A percentile compares a stretch with the other conserved stretches of the same genome.
These are phyloP conservation scores for Plasmodium adleri DNA, from an alignment of 169 alveolate species.

Conservation along the genomic window DNA sequence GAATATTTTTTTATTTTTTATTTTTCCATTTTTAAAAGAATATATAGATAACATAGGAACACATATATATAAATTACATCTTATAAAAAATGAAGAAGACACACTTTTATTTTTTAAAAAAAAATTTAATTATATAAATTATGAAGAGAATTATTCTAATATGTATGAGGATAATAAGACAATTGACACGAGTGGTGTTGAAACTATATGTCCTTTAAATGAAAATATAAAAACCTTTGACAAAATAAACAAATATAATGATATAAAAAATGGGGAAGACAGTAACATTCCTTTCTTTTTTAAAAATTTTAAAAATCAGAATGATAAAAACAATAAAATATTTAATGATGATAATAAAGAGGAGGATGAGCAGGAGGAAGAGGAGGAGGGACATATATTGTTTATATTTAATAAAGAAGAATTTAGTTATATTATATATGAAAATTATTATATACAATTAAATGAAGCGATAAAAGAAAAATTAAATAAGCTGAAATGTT, in stretches of 20 bases:
- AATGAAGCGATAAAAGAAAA: neutral
- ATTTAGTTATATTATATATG: too few relatives aligned
- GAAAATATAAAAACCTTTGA: neutral
- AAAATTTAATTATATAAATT: neutral
- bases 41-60: neutral
- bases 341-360: too few relatives aligned
- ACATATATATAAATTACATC: slow-evolving; percentile 4
- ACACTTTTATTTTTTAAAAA: slow-evolving; percentile 7
- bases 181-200: neutral
- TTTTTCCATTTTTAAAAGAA: slow-evolving; percentile 20
- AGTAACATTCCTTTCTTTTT: too few relatives aligned
- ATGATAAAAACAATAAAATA: too few relatives aligned
- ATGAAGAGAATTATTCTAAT: neutral
- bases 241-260: too few relatives aligned
- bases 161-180: too few relatives aligned
- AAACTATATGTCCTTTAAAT: neutral
- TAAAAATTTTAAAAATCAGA: too few relatives aligned
- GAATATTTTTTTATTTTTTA: slow-evolving; percentile 6
- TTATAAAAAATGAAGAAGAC: slow-evolving; percentile 1
- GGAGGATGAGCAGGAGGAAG: too few relatives aligned
- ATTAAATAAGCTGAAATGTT: neutral
- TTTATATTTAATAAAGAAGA: too few relatives aligned
- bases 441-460: too few relatives aligned
- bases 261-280: too few relatives aligned
- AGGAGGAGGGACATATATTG: too few relatives aligned